Evolutionary conservation across 169 alveolate species (phyloP), one percentile per base, ranked within the genome.

Genomic region (Eimeria necatrix): DNA sequence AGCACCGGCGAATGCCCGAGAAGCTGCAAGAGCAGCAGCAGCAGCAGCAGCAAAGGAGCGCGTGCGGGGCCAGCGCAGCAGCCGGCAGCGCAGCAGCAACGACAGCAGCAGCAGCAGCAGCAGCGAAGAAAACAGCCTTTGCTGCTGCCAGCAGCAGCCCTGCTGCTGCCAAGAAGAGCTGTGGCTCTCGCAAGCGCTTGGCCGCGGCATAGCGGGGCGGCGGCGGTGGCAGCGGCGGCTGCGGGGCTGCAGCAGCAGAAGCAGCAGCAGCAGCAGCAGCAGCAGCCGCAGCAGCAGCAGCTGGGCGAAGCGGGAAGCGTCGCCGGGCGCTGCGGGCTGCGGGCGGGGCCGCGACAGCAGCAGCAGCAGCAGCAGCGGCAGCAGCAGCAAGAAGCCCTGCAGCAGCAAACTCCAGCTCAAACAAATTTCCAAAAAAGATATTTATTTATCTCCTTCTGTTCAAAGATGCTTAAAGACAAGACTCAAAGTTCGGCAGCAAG

Each of bases 211-310:
- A 18, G 87, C 87, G 64, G 87, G 87, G 20, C 22, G 61, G 3
- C 56, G 87, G 56, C 12, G 61, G 32, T 76, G 87, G 87, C 87
- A 76, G 61, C 51, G 87, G 61, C 59, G 87, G 56, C 61, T 76
- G 87, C 56, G 87, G 4, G 87, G 53, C 14, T 76, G 87, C 87
- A 76, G 64, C 87, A 76, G 87, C 87, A 41, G 61, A 56, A 76
- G 87, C 87, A 76, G 61, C 61, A 76, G 20, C 32, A 76, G 87
- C 61, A 41, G 87, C 87, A 41, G 61, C 87, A 76, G 87, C 87
- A 76, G 61, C 26, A 46, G 87, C 61, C 26, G 87, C 56, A 76
- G 64, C 64, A 48, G 56, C 48, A 76, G 87, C 59, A 76, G 18
- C 18, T 18, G 48, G 4, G 22, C 12, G 8, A 32, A 32, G 24